These are phyloP conservation scores for Moniliophthora roreri DNA, from an alignment of 1,284 basidiomycete species.

Conservation along the genomic window DNA sequence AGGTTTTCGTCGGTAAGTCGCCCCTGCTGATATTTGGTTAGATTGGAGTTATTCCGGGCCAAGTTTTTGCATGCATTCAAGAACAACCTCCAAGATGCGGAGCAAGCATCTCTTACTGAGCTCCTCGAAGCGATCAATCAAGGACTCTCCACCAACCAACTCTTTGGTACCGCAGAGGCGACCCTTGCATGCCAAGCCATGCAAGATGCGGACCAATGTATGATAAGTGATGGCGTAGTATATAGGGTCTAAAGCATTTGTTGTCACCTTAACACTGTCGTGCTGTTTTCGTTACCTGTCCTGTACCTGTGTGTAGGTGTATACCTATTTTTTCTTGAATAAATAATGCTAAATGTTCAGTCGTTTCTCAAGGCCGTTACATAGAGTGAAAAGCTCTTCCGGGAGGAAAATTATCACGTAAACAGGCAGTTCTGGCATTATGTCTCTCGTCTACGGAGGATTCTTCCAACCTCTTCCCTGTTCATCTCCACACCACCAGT, in stretches of 20 bases:
- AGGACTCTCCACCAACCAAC: constrained; percentile 62
- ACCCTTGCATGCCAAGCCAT: constrained; percentile 74
- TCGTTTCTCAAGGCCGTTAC: too few relatives aligned
- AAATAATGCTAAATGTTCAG: too few relatives aligned
- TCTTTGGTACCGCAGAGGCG: constrained; percentile 85
- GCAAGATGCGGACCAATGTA: constrained; percentile 83
- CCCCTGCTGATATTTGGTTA: constrained; percentile 27
- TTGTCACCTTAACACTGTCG: background rate
- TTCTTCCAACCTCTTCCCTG: constrained; percentile 51
- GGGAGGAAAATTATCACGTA: too few relatives aligned
- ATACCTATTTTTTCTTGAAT: background rate
- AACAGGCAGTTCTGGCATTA: too few relatives aligned
- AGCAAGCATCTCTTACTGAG: constrained; percentile 70
- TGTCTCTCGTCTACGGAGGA: constrained; percentile 44
- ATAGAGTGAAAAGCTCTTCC: too few relatives aligned
- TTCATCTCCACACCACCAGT: constrained; percentile 50
- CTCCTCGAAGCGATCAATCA: constrained; percentile 81
- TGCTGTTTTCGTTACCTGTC: constrained; percentile 8
- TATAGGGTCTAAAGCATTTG: constrained; percentile 11
- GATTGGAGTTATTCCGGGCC: constrained; percentile 76
- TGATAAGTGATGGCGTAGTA: constrained; percentile 69
- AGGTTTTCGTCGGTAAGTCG: background rate
- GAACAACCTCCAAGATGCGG: constrained; percentile 69
- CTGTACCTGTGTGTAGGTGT: background rate
- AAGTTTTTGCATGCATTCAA: constrained; percentile 74